These are phyloP conservation scores for Fusarium burgessii DNA, from an alignment of 2,329 filamentous ascomycete species.

Conservation along the genomic window DNA sequence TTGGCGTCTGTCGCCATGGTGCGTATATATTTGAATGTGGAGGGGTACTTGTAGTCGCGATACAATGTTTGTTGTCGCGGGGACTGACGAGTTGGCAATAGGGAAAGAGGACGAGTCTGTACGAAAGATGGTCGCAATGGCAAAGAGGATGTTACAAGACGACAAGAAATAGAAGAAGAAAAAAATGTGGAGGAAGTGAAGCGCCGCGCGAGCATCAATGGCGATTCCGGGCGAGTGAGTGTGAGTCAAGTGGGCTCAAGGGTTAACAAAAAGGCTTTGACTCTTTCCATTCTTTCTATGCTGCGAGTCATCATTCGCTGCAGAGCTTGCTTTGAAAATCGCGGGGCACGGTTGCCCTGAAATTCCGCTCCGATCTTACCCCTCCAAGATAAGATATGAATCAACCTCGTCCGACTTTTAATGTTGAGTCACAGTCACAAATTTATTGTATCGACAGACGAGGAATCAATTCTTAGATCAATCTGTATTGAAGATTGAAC, in stretches of 20 bases:
- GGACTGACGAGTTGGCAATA: conserved; percentile 6
- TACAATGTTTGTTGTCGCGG: conserved; percentile 11
- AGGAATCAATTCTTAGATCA: conserved; percentile 1
- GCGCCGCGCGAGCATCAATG: conserved; percentile 47
- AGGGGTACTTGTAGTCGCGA: conserved; percentile 21
- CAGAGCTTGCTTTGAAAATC: conserved; percentile 23
- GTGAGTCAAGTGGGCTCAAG: conserved; percentile 49
- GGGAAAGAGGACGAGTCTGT: conserved; percentile 9
- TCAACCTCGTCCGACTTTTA: neutral
- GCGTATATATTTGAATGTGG: conserved; percentile 9
- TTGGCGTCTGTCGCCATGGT: conserved; percentile 42
- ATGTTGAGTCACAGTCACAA: neutral
- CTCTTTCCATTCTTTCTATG: conserved; percentile 14
- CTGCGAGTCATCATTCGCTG: conserved; percentile 38
- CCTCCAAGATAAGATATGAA: conserved; percentile 26
- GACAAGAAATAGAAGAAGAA: conserved; percentile 37
- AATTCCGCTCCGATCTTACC: conserved; percentile 40
- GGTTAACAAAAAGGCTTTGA: conserved; percentile 44
- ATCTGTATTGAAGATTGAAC: conserved; percentile 32
- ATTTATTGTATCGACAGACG: no score
- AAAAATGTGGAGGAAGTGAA: conserved; percentile 41
- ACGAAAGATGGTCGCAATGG: conserved; percentile 18
- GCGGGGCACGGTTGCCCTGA: conserved; percentile 37
- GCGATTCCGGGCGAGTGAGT: conserved; percentile 35
- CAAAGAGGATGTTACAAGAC: conserved; percentile 16